These are phyloP conservation scores for Hemileccinum impolitum DNA, from an alignment of 768 basidiomycete species.

Conservation along the genomic window DNA sequence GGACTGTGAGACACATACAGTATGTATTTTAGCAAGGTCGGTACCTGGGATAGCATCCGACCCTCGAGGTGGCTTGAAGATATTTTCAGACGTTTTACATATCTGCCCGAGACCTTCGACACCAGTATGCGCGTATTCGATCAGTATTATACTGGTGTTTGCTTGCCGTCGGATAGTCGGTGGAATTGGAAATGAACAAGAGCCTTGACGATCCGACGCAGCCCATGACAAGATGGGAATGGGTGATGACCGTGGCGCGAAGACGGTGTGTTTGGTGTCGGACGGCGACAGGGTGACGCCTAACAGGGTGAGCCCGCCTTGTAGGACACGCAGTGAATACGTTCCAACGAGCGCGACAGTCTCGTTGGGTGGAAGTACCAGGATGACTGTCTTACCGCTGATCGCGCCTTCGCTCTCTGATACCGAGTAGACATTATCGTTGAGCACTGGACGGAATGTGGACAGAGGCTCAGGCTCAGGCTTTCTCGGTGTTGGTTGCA, in stretches of 20 bases:
- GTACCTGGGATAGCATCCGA: slow-evolving; percentile 31
- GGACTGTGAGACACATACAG: slow-evolving; percentile 37
- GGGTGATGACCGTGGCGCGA: slow-evolving; percentile 78
- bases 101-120: slow-evolving; percentile 65
- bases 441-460: slow-evolving; percentile 45
- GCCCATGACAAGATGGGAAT: slow-evolving; percentile 50
- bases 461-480: slow-evolving; percentile 35
- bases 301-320: slow-evolving; percentile 55
- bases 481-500: slow-evolving; percentile 1
- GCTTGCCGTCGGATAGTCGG: slow-evolving; percentile 8
- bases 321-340: slow-evolving; percentile 58
- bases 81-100: slow-evolving; percentile 57
- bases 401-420: background rate
- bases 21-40: slow-evolving; percentile 44
- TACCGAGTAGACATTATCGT: slow-evolving; percentile 35
- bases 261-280: slow-evolving; percentile 47
- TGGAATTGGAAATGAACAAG: slow-evolving; percentile 14
- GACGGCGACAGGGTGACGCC: slow-evolving; percentile 51
- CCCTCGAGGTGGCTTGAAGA: slow-evolving; percentile 52
- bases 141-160: slow-evolving; percentile 43
- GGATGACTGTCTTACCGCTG: slow-evolving; percentile 29
- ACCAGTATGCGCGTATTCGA: slow-evolving; percentile 57
- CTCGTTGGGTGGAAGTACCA: slow-evolving; percentile 47
- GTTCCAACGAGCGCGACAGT: slow-evolving; percentile 67
- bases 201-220: slow-evolving; percentile 8